These are phyloP conservation scores for Leishmania mexicana DNA, from an alignment of 208 protist species.

Conservation along the genomic window DNA sequence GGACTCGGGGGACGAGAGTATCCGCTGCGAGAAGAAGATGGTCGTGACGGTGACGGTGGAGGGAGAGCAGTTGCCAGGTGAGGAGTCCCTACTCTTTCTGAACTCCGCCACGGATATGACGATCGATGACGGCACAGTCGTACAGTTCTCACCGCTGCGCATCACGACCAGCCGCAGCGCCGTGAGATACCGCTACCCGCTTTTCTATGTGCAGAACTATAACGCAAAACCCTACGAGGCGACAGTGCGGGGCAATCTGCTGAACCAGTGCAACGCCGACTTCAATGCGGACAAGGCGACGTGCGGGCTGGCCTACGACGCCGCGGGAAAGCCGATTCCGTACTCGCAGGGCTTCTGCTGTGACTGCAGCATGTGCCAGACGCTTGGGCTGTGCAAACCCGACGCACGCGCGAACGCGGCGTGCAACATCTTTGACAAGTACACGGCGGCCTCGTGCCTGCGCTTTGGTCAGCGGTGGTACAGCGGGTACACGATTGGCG, in stretches of 20 bases:
- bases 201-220: constrained; percentile 84
- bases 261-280: constrained; percentile 67
- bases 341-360: constrained; percentile 91
- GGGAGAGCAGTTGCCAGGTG: constrained; percentile 47
- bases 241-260: constrained; percentile 43
- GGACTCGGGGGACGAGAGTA: constrained; percentile 38
- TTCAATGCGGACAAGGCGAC: constrained; percentile 50
- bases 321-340: constrained; percentile 45
- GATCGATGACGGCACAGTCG: constrained; percentile 19
- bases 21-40: constrained; percentile 79
- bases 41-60: constrained; percentile 79
- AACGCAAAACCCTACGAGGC: constrained; percentile 87
- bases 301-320: constrained; percentile 66
- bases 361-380: constrained; percentile 66
- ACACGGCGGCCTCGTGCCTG: constrained; percentile 79
- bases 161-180: constrained; percentile 62
- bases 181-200: constrained; percentile 79
- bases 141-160: constrained; percentile 62
- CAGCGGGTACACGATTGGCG: constrained; percentile 78
- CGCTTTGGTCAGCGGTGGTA: constrained; percentile 82
- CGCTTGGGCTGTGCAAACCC: constrained; percentile 62
- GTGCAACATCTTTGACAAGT: constrained; percentile 66
- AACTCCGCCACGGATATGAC: constrained; percentile 60
- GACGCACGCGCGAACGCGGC: constrained; percentile 46
- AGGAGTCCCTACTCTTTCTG: constrained; percentile 71